Evolutionary conservation across 495 filamentous ascomycete genomes (phyloP), one percentile per base, ranked within the genome.

Genomic region (Xylaria flabelliformis): DNA sequence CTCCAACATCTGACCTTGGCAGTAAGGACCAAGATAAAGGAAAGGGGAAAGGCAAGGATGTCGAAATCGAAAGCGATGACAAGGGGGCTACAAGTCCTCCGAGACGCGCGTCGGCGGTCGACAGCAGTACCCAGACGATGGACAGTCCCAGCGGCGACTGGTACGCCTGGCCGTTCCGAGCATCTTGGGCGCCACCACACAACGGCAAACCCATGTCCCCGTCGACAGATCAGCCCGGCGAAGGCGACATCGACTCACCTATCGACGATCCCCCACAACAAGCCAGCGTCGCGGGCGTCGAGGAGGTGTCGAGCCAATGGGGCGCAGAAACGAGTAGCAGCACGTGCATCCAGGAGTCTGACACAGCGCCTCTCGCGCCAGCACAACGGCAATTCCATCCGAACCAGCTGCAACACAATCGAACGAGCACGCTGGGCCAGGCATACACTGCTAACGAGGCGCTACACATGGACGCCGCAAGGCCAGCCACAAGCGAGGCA

Each of bases 111-210:
- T n/a, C 48, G 24, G 39, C 13, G 12, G 51, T 46, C 8, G 59
- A 62, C 24, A 34, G 26, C 17, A 46, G 48, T 19, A 48, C 65
- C 42, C 64, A 58, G 34, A 58, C 73, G 13, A 34, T 10, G 10
- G 59, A 71, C 26, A 34, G 50, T 0, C 12, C 32, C 1, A 21
- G n/a, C 24, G 48, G 59, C 13, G 46, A 64, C 6, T 64, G 69
- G 59, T 56, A 64, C 44, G 24, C 69, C 42, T 71, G 69, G 69
- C 69, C 69, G 17, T 71, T 71, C 59, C 59, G 69, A 21, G n/a
- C 69, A n/a, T 71, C 69, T 15, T 71, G 69, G 69, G 58, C 46
- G 32, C 44, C 17, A 48, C 50, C 24, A 24, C 46, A 26, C 36
- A 55, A 55, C 59, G 17, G 61, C 36, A 48, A 32, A n/a, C 36